Base-by-base conservation (phyloP, 73 alveolate genomes). In the Tetrahymena elliotti region DNA sequence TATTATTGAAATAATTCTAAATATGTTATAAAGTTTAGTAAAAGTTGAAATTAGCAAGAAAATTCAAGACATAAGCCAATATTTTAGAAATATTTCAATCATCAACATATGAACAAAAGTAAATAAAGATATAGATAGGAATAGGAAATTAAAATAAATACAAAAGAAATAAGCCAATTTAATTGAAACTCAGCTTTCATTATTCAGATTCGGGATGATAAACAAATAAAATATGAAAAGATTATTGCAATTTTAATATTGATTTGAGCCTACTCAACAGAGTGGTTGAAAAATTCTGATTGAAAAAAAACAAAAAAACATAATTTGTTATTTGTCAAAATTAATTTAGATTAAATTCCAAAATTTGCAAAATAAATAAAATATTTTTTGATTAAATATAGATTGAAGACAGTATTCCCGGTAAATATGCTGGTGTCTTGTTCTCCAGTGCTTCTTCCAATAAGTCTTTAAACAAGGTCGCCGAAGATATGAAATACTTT, bases 351-450 rank as follows among this genome's bases (percentile, higher is more conserved):
- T 13, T 47, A 27, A 47, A 47, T 47, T 22, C 20, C 20, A n/a
- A 47, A 47, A 47, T 47, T 47, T 8, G 82, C 31, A 12, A 47
- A 18, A 47, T 47, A 18, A 12, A 47, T 18, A 18, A 47, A 12
- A 1, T 15, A 40, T 18, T 12, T 2, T 47, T 47, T 47, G 13
- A 18, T 18, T 47, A 47, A 47, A 6, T 18, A 47, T 18, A 68
- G 88, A 68, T 84, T 83, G 99, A 97, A 41, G 98, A 97, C 84
- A 95, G 97, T 54, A 94, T 95, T 12, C 95, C 93, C 35, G 99
- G 99, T 22, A 92, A 97, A 93, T 97, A 97, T 95, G 98, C 99
- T 93, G 96, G 97, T 24, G 99, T 96, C 83, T 93, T 97, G 93
- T 97, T 97, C 96, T 94, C 98, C 47, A 38, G 96, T 33, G 99